These are phyloP conservation scores for Melanogaster broomeanus DNA, from an alignment of 768 basidiomycete genomes.

Conservation along the genomic window DNA sequence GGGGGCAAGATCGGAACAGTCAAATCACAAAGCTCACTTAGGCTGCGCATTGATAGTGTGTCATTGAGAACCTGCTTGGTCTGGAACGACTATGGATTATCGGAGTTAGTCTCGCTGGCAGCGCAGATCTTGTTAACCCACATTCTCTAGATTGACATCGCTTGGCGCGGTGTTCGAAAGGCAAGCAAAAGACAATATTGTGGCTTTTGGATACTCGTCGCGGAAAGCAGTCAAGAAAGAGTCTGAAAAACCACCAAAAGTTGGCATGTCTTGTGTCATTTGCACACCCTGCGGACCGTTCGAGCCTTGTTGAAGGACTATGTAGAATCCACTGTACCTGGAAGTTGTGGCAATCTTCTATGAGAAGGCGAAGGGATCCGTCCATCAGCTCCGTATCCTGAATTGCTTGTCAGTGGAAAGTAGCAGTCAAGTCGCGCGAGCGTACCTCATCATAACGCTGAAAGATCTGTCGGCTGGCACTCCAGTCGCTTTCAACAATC, in stretches of 20 bases:
- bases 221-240: constrained; percentile 60
- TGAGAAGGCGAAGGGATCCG: constrained; percentile 59
- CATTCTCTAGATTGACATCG: constrained; percentile 41
- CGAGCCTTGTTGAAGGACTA: not conserved
- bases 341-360: constrained; percentile 75
- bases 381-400: constrained; percentile 73
- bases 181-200: constrained; percentile 57
- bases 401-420: not conserved
- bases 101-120: not conserved
- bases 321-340: constrained; percentile 47
- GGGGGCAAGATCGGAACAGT: constrained; percentile 53
- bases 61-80: constrained; percentile 59
- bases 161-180: constrained; percentile 47
- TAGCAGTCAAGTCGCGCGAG: not conserved
- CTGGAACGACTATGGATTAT: constrained; percentile 31
- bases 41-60: constrained; percentile 53
- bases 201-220: constrained; percentile 69
- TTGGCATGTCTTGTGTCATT: constrained; percentile 58
- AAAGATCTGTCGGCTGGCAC: constrained; percentile 51
- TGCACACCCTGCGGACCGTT: constrained; percentile 61
- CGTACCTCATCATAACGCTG: constrained; percentile 55
- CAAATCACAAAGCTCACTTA: constrained; percentile 51
- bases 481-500: constrained; percentile 56
- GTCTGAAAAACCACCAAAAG: constrained; percentile 66
- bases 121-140: constrained; percentile 31